Evolutionary conservation across 345 rosid species (phyloP), one percentile per base, ranked within the genome.

Genomic region (Lepidium africanum): DNA sequence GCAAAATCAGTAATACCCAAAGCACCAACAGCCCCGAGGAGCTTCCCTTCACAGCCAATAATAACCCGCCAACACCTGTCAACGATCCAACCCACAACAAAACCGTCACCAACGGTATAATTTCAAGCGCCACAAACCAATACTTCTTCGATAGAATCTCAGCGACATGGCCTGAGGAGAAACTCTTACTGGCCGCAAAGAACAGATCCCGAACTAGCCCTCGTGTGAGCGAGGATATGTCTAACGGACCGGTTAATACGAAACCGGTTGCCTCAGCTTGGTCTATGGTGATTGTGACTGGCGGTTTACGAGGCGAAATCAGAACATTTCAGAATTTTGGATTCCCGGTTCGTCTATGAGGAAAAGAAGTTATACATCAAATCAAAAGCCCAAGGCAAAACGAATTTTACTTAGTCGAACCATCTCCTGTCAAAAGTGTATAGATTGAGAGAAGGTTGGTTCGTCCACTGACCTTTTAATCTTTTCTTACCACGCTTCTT

Each of bases 161-260:
- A 3, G 90, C 93, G 16, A 90, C 98, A 21, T 87, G 97, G 97
- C 97, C 97, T 0, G 98, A 85, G 79, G 98, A 90, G 54, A 90
- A 83, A 63, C 94, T 88, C 32, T 45, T 70, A 10, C 13, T 60
- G 62, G 80, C 86, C 4, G 71, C 85, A 13, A 82, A 80, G 80
- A 69, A 64, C 60, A 30, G 75, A 41, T 67, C 72, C 51, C 69
- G 82, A 47, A 74, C 69, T 54, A 93, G 92, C 67, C 86, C 88
- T 52, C 71, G 63, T 12, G 74, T 70, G 41, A 83, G 91, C 60
- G 50, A 86, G 40, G 98, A 93, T 77, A 67, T 80, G 61, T 69
- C 81, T 49, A 76, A 68, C 23, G 85, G 78, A 64, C 38, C 62
- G 58, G 36, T 36, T 27, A 74, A 81, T 61, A 72, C 79, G 76